A percentile compares a stretch with the other conserved stretches of the same genome.
Conservation (phyloP, 2,329 filamentous ascomycete species). For the Thielaviopsis punctulata region DNA sequence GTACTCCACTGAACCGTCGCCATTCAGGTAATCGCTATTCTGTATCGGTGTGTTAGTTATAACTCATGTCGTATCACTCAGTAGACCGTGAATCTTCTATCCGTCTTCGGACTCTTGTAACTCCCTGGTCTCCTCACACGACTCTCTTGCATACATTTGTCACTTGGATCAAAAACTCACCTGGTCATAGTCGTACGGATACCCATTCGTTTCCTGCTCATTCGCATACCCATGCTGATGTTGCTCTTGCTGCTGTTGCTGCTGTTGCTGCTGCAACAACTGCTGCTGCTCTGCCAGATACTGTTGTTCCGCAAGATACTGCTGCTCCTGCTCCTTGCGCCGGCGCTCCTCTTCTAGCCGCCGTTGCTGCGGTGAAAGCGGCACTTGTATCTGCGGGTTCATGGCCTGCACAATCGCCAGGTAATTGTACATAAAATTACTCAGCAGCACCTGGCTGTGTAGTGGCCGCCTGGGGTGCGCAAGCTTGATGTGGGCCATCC, state of each 20-base stretch:
- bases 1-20: conserved; percentile 26
- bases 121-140: not conserved
- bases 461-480: conserved; percentile 88
- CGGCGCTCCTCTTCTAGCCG: conserved; percentile 37
- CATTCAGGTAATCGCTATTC: conserved; percentile 29
- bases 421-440: conserved; percentile 99
- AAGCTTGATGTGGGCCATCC: conserved; percentile 97
- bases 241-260: conserved; percentile 23
- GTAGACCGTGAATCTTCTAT: not conserved
- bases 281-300: conserved; percentile 26
- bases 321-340: conserved; percentile 32
- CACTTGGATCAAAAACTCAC: conserved; percentile 21
- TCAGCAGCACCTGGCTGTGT: conserved; percentile 86
- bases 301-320: conserved; percentile 30
- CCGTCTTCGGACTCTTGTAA: not conserved
- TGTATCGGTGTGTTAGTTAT: not conserved
- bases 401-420: conserved; percentile 96
- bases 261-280: conserved; percentile 29
- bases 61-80: no score
- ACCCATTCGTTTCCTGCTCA: conserved; percentile 28
- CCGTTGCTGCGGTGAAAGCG: conserved; percentile 62
- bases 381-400: conserved; percentile 88
- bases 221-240: conserved; percentile 19
- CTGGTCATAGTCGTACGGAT: conserved; percentile 36
- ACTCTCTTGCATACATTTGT: not conserved